A percentile compares a stretch with the other conserved stretches of the same genome.
Evolutionary conservation across 352 stramenopile species (phyloP).

Genomic region (Pythium myriotylum): DNA sequence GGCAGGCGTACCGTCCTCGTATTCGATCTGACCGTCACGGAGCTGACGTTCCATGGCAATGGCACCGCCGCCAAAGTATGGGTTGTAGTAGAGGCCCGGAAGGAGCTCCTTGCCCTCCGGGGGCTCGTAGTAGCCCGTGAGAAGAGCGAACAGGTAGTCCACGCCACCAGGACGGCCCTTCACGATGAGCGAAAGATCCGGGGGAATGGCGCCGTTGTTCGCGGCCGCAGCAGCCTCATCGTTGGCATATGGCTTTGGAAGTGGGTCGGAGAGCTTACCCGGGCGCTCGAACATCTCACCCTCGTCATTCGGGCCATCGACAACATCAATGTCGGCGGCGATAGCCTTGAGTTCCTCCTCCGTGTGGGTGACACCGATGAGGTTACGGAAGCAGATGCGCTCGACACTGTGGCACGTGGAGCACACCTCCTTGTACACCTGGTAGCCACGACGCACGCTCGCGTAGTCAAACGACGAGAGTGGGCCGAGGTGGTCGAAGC

Average conservation of each 20-base stretch:
- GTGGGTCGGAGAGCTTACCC: conserved; percentile 95
- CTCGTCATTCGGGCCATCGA: conserved; percentile 97
- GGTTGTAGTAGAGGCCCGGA: conserved; percentile 97
- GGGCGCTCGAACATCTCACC: conserved; percentile 99
- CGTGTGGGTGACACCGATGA: conserved; percentile 97
- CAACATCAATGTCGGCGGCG: conserved; percentile 95
- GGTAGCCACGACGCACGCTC: conserved; percentile 97
- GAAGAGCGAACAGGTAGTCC: conserved; percentile 97
- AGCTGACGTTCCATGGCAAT: conserved; percentile 99
- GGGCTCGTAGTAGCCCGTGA: conserved; percentile 97
- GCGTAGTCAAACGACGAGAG: conserved; percentile 91
- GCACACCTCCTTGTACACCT: conserved; percentile 99
- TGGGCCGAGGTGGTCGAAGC: conserved; percentile 86
- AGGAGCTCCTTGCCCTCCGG: conserved; percentile 90
- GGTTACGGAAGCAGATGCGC: conserved; percentile 97
- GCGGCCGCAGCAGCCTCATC: conserved; percentile 96
- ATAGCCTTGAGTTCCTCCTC: conserved; percentile 92
- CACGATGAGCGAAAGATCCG: conserved; percentile 97
- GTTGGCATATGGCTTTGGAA: conserved; percentile 97
- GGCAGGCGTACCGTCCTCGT: conserved; percentile 96
- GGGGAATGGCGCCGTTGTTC: conserved; percentile 97
- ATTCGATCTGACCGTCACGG: conserved; percentile 97
- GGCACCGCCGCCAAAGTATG: conserved; percentile 97
- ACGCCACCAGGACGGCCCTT: conserved; percentile 95
- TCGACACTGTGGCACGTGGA: conserved; percentile 97